phyloP scores from a whole-genome alignment of 352 stramenopile genomes.

The Halophytophthora batemanensis region DNA sequence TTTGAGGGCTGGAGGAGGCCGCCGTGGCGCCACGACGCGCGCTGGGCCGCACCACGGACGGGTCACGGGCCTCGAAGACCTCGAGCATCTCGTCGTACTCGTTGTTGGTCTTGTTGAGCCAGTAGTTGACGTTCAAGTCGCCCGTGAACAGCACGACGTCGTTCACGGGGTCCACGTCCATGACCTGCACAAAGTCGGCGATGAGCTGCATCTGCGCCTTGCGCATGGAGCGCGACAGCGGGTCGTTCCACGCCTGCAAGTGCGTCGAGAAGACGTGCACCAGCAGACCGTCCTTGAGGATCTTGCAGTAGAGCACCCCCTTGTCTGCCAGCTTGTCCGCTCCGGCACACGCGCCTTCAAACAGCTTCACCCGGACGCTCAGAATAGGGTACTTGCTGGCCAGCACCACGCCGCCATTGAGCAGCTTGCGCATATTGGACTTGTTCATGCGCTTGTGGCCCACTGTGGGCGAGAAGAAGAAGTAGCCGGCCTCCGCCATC shows the following conservation, averaged over 20 bases:
- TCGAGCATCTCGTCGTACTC: conserved; percentile 84
- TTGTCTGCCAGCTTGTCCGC: conserved; percentile 75
- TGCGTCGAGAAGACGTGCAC: conserved; percentile 78
- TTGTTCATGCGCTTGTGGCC: conserved; percentile 64
- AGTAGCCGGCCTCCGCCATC: conserved; percentile 59
- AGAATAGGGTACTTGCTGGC: conserved; percentile 76
- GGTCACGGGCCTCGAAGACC: conserved; percentile 54
- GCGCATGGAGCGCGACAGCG: conserved; percentile 45
- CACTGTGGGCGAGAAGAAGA: conserved; percentile 69
- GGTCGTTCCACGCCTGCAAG: conserved; percentile 75
- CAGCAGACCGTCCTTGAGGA: conserved; percentile 67
- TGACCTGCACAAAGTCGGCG: conserved; percentile 42
- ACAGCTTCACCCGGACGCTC: conserved; percentile 67
- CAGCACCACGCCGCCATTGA: conserved; percentile 70
- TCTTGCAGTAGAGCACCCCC: conserved; percentile 77
- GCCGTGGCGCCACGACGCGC: conserved; percentile 14
- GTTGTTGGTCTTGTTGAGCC: conserved; percentile 63
- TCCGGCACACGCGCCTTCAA: conserved; percentile 55
- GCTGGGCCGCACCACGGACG: conserved; percentile 25
- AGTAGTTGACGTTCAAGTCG: conserved; percentile 78
- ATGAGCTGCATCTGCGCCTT: conserved; percentile 72
- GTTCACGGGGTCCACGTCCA: conserved; percentile 57
- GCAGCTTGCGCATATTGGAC: conserved; percentile 64
- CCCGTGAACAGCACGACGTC: conserved; percentile 63
- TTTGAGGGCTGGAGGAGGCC: conserved; percentile 23